Base-by-base conservation (phyloP, 1,284 basidiomycete species). In the Ganoderma sinense region DNA sequence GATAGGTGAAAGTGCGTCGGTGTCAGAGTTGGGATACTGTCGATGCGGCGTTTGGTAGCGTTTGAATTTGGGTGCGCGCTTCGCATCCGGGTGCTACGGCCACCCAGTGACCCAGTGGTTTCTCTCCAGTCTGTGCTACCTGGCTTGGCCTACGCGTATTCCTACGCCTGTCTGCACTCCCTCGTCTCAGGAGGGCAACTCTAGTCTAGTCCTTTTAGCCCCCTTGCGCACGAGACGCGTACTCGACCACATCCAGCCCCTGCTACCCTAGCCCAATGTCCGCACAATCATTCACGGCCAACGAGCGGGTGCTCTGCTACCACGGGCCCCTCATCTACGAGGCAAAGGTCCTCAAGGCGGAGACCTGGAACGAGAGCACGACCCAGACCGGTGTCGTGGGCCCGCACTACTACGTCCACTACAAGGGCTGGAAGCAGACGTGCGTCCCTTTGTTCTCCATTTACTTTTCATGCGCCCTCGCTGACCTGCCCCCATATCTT, bases 351-450 rank as follows among this genome's bases (percentile, higher is more conserved):
- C 88, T 98, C 73, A 94, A 97, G 79, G 85, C 89, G 1, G 91
- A 95, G 77, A 89, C 86, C 63, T 94, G 91, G 86, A 90, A 92
- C 68, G 92, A 93, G 75, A 84, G 86, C 4, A 91, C 88, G 66
- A 90, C 92, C 8, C 86, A 89, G 55, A 86, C 88, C 5, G 92
- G 93, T 3, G 81, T 84, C 6, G 82, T 88, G 1, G 96, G 96
- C 1, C 89, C 91, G 6, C 95, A 98, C 77, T 99, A 96, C 81
- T 92, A 94, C 73, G 97, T 99, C 31, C 98, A 99, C 82, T 99
- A 99, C 86, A 97, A 98, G 80, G 98, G 98, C 5, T 99, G 98
- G 98, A 99, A 99, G 81, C 94, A 97, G 82, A 97, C 95, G 92
- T 97, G 79, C 81, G 95, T 88, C 48, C 41, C 16, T 56, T 48